A percentile compares a stretch with the other conserved stretches of the same genome.
Evolutionary conservation across 345 rosid genomes (phyloP).

Genomic region (Passiflora organensis): DNA sequence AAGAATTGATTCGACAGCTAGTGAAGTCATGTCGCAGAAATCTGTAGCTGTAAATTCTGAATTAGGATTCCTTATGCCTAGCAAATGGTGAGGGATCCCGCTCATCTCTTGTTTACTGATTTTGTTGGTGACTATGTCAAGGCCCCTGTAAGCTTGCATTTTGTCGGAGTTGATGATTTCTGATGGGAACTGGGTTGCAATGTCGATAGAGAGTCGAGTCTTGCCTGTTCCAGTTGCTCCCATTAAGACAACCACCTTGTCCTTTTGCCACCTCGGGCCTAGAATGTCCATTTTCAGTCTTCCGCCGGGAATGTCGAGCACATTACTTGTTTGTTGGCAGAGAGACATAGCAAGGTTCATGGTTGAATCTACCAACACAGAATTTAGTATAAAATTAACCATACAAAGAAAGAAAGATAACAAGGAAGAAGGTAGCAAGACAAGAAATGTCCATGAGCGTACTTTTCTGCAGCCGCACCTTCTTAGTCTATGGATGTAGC

Average conservation of each 20-base stretch:
- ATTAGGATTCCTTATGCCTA: constrained; percentile 42
- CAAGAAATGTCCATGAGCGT: too few relatives aligned
- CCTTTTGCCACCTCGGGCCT: not conserved
- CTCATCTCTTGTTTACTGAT: constrained; percentile 39
- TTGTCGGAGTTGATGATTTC: not conserved
- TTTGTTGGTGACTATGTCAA: not conserved
- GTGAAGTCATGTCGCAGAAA: constrained; percentile 43
- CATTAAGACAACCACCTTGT: not conserved
- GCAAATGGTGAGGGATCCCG: constrained; percentile 72
- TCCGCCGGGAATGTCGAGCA: constrained; percentile 15
- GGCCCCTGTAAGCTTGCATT: not conserved
- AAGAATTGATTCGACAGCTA: constrained; percentile 36
- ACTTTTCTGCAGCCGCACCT: too few relatives aligned
- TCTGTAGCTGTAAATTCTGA: constrained; percentile 45
- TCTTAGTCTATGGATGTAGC: too few relatives aligned
- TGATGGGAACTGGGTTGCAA: not conserved
- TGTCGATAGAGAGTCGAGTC: not conserved
- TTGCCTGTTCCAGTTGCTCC: not conserved
- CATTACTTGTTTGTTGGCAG: constrained; percentile 31
- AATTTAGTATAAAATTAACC: not conserved
- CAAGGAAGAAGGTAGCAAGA: too few relatives aligned
- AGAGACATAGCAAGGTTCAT: constrained; percentile 35
- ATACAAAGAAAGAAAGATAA: too few relatives aligned
- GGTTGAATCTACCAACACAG: constrained; percentile 16
- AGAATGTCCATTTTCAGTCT: not conserved